Percentiles rank a stretch among this genome's conserved stretches.
Evolutionary conservation across 1,284 basidiomycete genomes (phyloP).

Genomic region (Boletellus dicymbophilus): DNA sequence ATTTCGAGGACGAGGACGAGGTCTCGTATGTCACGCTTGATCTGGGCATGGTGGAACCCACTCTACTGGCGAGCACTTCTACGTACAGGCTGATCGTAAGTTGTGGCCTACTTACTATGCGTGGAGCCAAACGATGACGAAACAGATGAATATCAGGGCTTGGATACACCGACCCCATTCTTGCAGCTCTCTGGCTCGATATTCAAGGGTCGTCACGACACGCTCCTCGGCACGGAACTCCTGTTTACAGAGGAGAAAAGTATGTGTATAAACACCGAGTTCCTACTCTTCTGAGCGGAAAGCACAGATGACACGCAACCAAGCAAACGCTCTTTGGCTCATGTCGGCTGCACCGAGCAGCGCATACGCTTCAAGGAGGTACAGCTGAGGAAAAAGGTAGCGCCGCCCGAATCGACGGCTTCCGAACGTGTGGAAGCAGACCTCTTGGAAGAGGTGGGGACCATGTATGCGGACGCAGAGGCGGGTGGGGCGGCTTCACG

Average conservation of each 20-base stretch:
- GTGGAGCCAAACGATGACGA: neutral
- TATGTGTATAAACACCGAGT: conserved; percentile 20
- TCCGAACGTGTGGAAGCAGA: conserved; percentile 6
- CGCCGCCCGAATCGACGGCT: conserved; percentile 4
- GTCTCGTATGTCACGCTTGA: conserved; percentile 72
- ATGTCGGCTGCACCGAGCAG: conserved; percentile 59
- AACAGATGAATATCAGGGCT: conserved; percentile 48
- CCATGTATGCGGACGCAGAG: conserved; percentile 23
- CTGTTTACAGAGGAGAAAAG: conserved; percentile 68
- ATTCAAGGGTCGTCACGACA: conserved; percentile 65
- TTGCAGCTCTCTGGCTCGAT: conserved; percentile 74
- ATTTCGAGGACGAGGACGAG: conserved; percentile 61
- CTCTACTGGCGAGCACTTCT: conserved; percentile 66
- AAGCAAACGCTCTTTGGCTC: conserved; percentile 47
- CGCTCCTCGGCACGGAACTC: conserved; percentile 70
- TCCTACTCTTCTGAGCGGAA: neutral
- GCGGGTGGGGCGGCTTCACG: neutral
- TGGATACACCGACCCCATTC: conserved; percentile 74
- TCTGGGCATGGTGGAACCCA: conserved; percentile 69
- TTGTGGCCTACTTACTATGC: conserved; percentile 6
- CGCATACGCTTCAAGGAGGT: conserved; percentile 57
- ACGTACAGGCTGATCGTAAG: conserved; percentile 73
- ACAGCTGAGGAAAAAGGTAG: conserved; percentile 28
- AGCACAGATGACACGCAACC: conserved; percentile 42
- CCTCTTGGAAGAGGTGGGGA: conserved; percentile 20